phyloP scores from a whole-genome alignment of 306 rosid genomes.

The Cicer chorassanicum region DNA sequence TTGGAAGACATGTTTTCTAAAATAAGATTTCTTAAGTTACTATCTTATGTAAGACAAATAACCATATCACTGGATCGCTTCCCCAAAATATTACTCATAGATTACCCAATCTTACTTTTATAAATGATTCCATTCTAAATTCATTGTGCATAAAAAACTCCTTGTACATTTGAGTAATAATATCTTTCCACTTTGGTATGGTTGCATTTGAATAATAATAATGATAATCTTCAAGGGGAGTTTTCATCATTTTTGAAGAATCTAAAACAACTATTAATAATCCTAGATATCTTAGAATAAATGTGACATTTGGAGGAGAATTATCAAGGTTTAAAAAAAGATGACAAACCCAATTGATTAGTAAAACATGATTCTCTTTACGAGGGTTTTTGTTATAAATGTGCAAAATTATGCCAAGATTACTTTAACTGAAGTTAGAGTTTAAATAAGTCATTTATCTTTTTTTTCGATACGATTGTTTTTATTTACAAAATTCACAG shows the following conservation, averaged over 20 bases:
- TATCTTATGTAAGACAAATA: background rate
- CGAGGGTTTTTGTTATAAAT: too few relatives aligned
- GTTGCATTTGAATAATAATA: constrained; percentile 39
- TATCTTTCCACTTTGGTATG: background rate
- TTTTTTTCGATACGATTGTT: background rate
- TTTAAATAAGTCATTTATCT: too few relatives aligned
- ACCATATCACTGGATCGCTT: constrained; percentile 16
- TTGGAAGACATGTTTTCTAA: constrained; percentile 1
- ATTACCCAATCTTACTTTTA: constrained; percentile 4
- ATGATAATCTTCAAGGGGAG: constrained; percentile 33
- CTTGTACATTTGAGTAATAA: background rate
- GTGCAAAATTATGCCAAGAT: too few relatives aligned
- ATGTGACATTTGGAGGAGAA: constrained; percentile 15
- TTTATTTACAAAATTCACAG: constrained; percentile 29
- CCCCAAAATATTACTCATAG: background rate
- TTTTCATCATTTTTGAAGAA: constrained; percentile 22
- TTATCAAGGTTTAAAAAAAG: background rate
- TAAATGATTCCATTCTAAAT: constrained; percentile 32
- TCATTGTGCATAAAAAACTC: constrained; percentile 38
- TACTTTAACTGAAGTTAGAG: too few relatives aligned
- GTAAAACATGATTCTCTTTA: background rate
- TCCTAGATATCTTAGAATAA: constrained; percentile 44
- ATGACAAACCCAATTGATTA: background rate
- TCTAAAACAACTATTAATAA: background rate
- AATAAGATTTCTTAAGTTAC: constrained; percentile 5